phyloP scores from a whole-genome alignment of 192 early-diverging fungal species.

The Entrophospora sp. region DNA sequence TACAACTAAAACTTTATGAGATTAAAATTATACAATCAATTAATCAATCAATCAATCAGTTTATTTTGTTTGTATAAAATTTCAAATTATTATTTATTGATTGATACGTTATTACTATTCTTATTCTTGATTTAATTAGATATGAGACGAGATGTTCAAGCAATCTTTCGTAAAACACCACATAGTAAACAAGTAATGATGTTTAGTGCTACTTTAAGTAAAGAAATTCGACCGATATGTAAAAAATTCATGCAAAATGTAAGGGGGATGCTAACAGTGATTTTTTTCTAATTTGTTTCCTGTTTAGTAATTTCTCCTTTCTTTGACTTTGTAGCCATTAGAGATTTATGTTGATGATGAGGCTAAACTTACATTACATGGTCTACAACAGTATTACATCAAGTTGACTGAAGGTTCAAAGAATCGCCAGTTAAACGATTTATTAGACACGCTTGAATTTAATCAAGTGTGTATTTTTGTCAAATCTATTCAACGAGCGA shows the following conservation, averaged over 20 bases:
- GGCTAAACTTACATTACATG: slow-evolving; percentile 95
- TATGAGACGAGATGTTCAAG: slow-evolving; percentile 96
- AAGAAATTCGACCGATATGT: slow-evolving; percentile 88
- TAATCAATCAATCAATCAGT: no score
- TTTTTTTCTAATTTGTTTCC: no score
- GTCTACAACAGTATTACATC: slow-evolving; percentile 91
- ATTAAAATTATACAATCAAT: no score
- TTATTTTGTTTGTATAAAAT: slow-evolving; percentile 23
- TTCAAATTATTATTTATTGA: no score
- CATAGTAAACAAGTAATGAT: slow-evolving; percentile 99
- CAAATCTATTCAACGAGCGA: slow-evolving; percentile 79
- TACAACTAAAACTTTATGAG: slow-evolving; percentile 35
- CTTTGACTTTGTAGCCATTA: slow-evolving; percentile 55
- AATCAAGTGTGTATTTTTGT: slow-evolving; percentile 99
- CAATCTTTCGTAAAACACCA: slow-evolving; percentile 89
- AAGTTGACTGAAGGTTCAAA: slow-evolving; percentile 77
- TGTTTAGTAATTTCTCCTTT: no score
- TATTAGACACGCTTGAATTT: slow-evolving; percentile 92
- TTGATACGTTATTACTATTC: no score
- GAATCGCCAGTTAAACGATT: slow-evolving; percentile 89
- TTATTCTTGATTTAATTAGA: slow-evolving; percentile 48
- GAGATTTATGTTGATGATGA: slow-evolving; percentile 98
- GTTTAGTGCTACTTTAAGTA: slow-evolving; percentile 92
- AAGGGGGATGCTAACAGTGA: no score
- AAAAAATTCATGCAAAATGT: slow-evolving; percentile 97